Evolutionary conservation across 1,139 yeast genomes (phyloP).

Genomic region (Blastobotrys buckinghamii): DNA sequence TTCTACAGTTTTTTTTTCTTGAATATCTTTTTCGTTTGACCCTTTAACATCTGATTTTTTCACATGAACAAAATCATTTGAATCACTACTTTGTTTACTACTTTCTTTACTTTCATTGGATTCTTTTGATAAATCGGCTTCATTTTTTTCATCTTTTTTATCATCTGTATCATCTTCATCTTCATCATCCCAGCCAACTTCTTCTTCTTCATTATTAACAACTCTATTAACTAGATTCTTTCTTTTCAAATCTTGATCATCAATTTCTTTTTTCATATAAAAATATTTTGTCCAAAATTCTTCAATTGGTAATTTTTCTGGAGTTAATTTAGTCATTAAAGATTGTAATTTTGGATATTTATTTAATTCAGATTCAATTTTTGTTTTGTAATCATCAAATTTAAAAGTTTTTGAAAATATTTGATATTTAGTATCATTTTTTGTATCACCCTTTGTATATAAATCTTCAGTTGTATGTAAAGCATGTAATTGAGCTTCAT

Average conservation of each 20-base stretch:
- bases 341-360: constrained; percentile 49
- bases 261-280: constrained; percentile 47
- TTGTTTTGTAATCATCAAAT: constrained; percentile 47
- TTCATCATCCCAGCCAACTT: constrained; percentile 47
- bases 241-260: constrained; percentile 61
- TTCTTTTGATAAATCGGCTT: neutral
- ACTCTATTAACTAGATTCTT: constrained; percentile 45
- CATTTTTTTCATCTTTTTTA: neutral
- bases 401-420: constrained; percentile 36
- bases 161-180: constrained; percentile 49
- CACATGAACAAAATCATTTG: neutral
- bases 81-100: too few relatives aligned
- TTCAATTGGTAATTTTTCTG: constrained; percentile 51
- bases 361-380: constrained; percentile 48
- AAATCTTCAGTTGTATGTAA: constrained; percentile 43
- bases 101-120: too few relatives aligned
- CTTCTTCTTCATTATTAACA: constrained; percentile 39
- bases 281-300: constrained; percentile 77
- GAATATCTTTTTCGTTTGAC: too few relatives aligned
- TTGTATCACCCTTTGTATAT: constrained; percentile 32
- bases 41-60: neutral
- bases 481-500: constrained; percentile 53
- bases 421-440: constrained; percentile 32
- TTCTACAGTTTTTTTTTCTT: neutral
- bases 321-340: constrained; percentile 63